These are phyloP conservation scores for Picochlorum sp. DNA, from an alignment of 139 green algal species.

Conservation along the genomic window DNA sequence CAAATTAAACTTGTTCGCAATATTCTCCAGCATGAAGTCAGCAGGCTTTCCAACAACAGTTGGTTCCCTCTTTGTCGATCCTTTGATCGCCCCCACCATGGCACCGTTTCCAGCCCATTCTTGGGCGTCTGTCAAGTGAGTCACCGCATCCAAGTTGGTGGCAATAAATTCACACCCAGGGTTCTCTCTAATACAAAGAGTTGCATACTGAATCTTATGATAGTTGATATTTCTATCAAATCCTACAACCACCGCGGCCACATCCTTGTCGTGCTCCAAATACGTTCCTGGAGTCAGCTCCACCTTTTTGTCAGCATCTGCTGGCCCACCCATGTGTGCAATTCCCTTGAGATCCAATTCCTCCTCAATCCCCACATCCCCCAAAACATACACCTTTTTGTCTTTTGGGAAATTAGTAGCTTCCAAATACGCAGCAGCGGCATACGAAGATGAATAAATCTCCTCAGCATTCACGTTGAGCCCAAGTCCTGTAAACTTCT, in stretches of 20 bases:
- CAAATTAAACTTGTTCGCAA: slow-evolving; percentile 63
- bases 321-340: slow-evolving; percentile 81
- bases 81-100: slow-evolving; percentile 95
- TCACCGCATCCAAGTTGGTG: slow-evolving; percentile 97
- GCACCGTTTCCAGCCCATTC: slow-evolving; percentile 94
- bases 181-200: slow-evolving; percentile 97
- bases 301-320: slow-evolving; percentile 78
- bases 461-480: slow-evolving; percentile 90
- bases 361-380: slow-evolving; percentile 86
- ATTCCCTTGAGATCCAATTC: slow-evolving; percentile 95
- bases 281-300: slow-evolving; percentile 69
- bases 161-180: slow-evolving; percentile 96
- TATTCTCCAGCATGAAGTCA: slow-evolving; percentile 97
- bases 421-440: slow-evolving; percentile 93
- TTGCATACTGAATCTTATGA: slow-evolving; percentile 99
- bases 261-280: slow-evolving; percentile 86
- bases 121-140: slow-evolving; percentile 94
- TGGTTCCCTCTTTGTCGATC: slow-evolving; percentile 85
- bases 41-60: slow-evolving; percentile 90
- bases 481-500: slow-evolving; percentile 92
- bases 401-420: slow-evolving; percentile 83
- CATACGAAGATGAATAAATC: slow-evolving; percentile 98
- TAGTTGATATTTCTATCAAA: slow-evolving; percentile 99
- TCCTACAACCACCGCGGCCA: slow-evolving; percentile 92
- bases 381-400: slow-evolving; percentile 90